Percentiles rank a stretch among this genome's conserved stretches.
These are phyloP conservation scores for Neopestalotiopsis sp. DNA, from an alignment of 2,329 filamentous ascomycete species.

Conservation along the genomic window DNA sequence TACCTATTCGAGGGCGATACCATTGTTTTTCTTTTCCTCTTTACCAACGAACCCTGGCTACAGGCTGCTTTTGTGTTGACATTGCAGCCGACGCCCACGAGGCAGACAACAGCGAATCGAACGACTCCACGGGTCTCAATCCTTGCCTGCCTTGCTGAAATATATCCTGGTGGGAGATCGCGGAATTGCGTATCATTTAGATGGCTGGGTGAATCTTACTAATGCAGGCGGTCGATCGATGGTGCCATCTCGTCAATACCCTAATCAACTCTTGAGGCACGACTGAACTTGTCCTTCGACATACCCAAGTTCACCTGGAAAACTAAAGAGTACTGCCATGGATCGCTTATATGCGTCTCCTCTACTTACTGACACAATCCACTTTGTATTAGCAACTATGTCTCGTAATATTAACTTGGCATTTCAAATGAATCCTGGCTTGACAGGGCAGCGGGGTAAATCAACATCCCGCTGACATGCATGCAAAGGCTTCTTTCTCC, in stretches of 20 bases:
- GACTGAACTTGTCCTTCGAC: neutral
- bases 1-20: too few species aligned
- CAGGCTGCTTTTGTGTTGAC: neutral
- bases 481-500: slow-evolving; percentile 1
- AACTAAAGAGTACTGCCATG: neutral
- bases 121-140: neutral
- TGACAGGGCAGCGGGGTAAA: neutral
- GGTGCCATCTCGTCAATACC: neutral
- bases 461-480: neutral
- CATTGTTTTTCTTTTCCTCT: neutral
- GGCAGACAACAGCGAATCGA: neutral
- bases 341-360: neutral
- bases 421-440: neutral
- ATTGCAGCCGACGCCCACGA: neutral
- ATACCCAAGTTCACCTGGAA: too few species aligned
- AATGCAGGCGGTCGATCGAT: slow-evolving; percentile 1
- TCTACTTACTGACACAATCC: neutral
- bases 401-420: neutral
- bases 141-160: neutral
- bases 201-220: neutral
- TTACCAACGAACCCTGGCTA: neutral
- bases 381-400: neutral
- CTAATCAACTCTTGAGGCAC: neutral
- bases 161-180: neutral
- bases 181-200: neutral